Base-by-base conservation (phyloP, 805 yeast species). In the Ogataea ganodermae region DNA sequence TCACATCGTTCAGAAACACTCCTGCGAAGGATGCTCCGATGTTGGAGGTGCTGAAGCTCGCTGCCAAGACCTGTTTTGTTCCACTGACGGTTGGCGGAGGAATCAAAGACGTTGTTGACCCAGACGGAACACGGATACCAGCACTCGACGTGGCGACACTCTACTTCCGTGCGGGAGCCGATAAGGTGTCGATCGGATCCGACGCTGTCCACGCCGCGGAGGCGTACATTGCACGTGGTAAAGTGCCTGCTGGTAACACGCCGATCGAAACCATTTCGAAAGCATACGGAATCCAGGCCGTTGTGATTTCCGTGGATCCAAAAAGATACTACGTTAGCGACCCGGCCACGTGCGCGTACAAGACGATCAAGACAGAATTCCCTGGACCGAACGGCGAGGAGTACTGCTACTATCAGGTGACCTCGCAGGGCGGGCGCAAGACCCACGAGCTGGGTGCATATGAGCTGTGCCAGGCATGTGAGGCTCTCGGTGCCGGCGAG, bases 71-170 rank as follows among this genome's bases (percentile, higher is more conserved):
- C 1, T 87, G 92, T 42, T 94, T 94, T 70, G 99, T 94, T 12
- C 99, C 99, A 7, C 74, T 94, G 53, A 94, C 99, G 0, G 96
- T 94, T 35, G 99, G 99, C 36, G 99, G 99, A 48, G 99, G 99
- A 39, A 94, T 94, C 53, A 83, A 88, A 56, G 98, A 92, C 64
- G 81, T 89, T 55, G 78, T 79, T 22, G 98, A 94, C 57, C 95
- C 96, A 1, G 88, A 79, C 54, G 95, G 95, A 26, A 81, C 86
- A 6, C 59, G 67, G 7, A 80, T 89, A 12, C 83, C 97, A 6
- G 98, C 98, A 0, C 77, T 86, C 28, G 86, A 90, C 42, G 96
- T 94, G 23, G 99, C 99, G 0, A 80, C 88, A 31, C 71, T 90
- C 55, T 94, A 94, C 65, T 94, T 94, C 76, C 78, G 89, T 51